Percentiles rank a stretch among this genome's conserved stretches.
Evolutionary conservation across 371 early-diverging fungal genomes (phyloP).

Genomic region (Spraguea lophii): DNA sequence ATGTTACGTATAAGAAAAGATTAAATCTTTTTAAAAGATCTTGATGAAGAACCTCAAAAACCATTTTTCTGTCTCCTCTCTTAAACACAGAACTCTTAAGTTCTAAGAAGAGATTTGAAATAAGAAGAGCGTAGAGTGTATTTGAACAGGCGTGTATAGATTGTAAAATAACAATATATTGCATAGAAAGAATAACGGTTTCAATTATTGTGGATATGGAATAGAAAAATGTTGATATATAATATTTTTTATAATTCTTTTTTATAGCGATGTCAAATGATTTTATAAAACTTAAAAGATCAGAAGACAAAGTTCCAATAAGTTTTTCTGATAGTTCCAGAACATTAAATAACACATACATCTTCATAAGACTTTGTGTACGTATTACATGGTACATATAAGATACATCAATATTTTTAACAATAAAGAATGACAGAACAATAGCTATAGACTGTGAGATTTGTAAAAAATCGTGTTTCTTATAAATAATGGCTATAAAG

Average conservation of each 20-base stretch:
- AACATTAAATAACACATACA: conserved; percentile 79
- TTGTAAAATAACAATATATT: conserved; percentile 75
- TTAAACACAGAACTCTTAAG: conserved; percentile 83
- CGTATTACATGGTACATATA: conserved; percentile 72
- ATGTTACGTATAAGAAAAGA: no score
- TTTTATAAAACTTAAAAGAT: not conserved
- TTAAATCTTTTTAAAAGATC: conserved; percentile 48
- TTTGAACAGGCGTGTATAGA: conserved; percentile 77
- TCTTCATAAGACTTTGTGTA: conserved; percentile 72
- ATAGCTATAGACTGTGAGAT: no score
- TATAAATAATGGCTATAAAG: no score
- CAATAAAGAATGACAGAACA: not conserved
- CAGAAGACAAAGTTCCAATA: not conserved
- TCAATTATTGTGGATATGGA: conserved; percentile 47
- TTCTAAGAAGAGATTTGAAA: conserved; percentile 86
- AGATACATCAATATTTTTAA: conserved; percentile 53
- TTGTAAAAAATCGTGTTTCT: no score
- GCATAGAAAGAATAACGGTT: conserved; percentile 66
- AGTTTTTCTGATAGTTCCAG: conserved; percentile 51
- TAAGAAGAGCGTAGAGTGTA: conserved; percentile 62
- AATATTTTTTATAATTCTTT: no score
- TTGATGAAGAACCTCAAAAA: conserved; percentile 69
- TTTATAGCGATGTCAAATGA: no score
- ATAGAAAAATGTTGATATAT: no score
- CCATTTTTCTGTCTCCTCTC: conserved; percentile 69